Evolutionary conservation across 768 basidiomycete genomes (phyloP), one percentile per base, ranked within the genome.

Genomic region (Tulasnella sp.): DNA sequence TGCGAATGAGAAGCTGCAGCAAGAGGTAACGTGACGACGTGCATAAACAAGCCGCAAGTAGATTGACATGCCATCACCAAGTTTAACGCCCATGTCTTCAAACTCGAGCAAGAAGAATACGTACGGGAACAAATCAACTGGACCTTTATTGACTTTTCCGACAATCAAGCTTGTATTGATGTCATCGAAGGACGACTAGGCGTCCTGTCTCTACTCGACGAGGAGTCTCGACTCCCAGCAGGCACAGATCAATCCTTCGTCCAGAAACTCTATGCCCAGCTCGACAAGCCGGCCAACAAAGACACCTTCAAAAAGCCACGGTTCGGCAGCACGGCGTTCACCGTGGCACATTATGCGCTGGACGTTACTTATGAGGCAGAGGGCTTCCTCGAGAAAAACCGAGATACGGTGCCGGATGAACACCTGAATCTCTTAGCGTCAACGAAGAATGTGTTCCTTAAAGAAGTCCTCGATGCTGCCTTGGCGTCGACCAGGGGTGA

Each of bases 61-160:
- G 70, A 55, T 2, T 56, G 26, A 55, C 26, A 43, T 4, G 17
- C 10, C 60, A 5, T 64, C 8, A 8, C 2, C 11, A 58, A 96
- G 89, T 99, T 99, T 76, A 98, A 98, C 67, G 96, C 95, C 1
- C 96, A 99, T 69, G 96, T 99, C 51, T 93, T 92, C 81, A 94
- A 98, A 77, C 82, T 99, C 43, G 96, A 99, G 70, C 96, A 99
- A 75, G 96, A 98, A 70, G 96, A 99, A 73, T 99, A 99, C 68
- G 83, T 98, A 53, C 90, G 95, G 64, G 96, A 99, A 70, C 79
- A 96, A 72, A 99, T 99, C 70, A 92, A 96, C 70, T 99, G 96
- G 96, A 97, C 89, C 8, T 98, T 98, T 73, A 99, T 99, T 70
- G 95, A 98, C 68, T 99, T 96, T 72, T 90, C 90, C 9, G 96